Conservation (phyloP, 1,284 basidiomycete species). For the Omphalotus olearius region DNA sequence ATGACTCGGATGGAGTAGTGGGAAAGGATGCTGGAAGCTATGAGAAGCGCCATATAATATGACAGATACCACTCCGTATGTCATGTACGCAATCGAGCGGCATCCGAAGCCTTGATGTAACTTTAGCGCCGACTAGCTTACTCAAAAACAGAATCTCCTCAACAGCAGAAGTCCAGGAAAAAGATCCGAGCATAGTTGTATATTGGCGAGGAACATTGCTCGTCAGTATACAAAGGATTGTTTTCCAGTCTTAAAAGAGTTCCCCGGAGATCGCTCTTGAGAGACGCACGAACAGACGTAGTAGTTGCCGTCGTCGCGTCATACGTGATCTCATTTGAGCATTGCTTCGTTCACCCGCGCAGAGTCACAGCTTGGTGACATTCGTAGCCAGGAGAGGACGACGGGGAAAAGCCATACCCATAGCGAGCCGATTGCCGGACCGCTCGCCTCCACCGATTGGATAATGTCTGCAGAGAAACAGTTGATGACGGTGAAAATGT, state of each 20-base stretch:
- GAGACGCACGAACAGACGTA: constrained; percentile 12
- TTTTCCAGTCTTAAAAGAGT: constrained; percentile 15
- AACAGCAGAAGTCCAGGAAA: constrained; percentile 19
- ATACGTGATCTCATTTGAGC: no score
- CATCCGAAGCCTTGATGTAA: constrained; percentile 19
- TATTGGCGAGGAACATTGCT: constrained; percentile 19
- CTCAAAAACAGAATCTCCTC: constrained; percentile 18
- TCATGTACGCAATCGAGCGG: constrained; percentile 20
- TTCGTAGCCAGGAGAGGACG: constrained; percentile 29
- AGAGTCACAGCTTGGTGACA: constrained; percentile 31
- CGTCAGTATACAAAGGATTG: constrained; percentile 15
- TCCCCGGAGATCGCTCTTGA: constrained; percentile 10
- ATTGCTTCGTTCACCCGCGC: no score
- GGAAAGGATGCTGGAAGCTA: constrained; percentile 18
- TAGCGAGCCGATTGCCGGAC: constrained; percentile 26
- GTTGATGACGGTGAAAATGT: constrained; percentile 26
- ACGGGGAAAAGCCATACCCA: constrained; percentile 32
- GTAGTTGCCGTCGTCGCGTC: no score
- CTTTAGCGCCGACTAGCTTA: constrained; percentile 14
- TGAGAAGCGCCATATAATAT: constrained; percentile 15
- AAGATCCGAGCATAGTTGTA: constrained; percentile 23
- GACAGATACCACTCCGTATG: constrained; percentile 21
- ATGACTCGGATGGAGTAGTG: constrained; percentile 11
- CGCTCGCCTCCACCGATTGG: constrained; percentile 19
- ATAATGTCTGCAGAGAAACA: constrained; percentile 22